Evolutionary conservation across 768 basidiomycete genomes (phyloP).

Genomic region (Termitomyces sp.): DNA sequence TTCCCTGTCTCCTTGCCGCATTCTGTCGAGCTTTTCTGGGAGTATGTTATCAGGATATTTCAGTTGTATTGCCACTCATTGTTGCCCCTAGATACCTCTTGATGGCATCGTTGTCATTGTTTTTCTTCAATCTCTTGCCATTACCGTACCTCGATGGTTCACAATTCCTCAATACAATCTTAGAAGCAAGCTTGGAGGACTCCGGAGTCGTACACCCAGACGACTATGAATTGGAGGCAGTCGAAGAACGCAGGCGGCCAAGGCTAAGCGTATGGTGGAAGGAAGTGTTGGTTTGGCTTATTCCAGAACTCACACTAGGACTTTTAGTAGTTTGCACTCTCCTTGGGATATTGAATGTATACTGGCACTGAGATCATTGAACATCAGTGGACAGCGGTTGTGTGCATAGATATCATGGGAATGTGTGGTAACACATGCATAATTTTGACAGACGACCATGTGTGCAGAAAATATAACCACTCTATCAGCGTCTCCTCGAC

Average conservation of each 20-base stretch:
- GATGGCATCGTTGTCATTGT: conserved; percentile 72
- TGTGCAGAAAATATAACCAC: conserved; percentile 16
- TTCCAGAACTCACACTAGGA: conserved; percentile 18
- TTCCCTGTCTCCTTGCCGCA: conserved; percentile 39
- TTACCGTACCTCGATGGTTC: conserved; percentile 68
- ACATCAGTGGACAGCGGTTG: conserved; percentile 1
- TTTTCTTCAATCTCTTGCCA: conserved; percentile 79
- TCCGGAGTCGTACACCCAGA: conserved; percentile 1
- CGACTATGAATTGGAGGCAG: conserved; percentile 29
- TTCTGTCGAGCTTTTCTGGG: conserved; percentile 37
- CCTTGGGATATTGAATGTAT: conserved; percentile 16
- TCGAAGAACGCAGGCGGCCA: conserved; percentile 9
- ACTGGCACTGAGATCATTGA: conserved; percentile 2
- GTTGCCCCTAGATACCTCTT: conserved; percentile 45
- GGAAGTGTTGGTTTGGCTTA: conserved; percentile 10
- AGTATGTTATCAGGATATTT: conserved; percentile 38
- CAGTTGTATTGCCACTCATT: background rate
- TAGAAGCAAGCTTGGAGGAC: conserved; percentile 11
- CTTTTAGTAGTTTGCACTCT: conserved; percentile 16
- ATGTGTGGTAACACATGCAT: conserved; percentile 26
- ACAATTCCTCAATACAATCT: conserved; percentile 39
- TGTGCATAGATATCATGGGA: conserved; percentile 17
- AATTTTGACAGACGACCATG: conserved; percentile 22
- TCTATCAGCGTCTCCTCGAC: conserved; percentile 10
- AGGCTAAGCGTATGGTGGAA: conserved; percentile 17